Evolutionary conservation across 1,139 yeast species (phyloP).

Genomic region (Geotrichum macrosporum): DNA sequence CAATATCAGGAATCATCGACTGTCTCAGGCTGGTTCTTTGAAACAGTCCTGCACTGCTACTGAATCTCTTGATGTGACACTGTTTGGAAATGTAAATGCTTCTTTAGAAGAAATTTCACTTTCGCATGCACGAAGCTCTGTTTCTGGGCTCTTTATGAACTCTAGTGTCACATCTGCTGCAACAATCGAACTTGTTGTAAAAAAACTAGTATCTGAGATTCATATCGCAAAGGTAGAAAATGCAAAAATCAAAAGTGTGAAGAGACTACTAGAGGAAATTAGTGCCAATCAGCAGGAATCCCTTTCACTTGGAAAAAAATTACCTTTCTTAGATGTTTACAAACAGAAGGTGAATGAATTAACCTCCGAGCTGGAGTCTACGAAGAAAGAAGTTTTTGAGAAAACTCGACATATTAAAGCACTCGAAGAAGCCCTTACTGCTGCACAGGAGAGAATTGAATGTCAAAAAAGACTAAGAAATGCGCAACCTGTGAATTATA

Average conservation of each 20-base stretch:
- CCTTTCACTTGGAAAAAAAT: not conserved
- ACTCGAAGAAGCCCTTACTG: not conserved
- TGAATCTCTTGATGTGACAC: constrained; percentile 58
- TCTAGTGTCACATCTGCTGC: constrained; percentile 55
- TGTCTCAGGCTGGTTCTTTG: not conserved
- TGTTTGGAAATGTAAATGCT: constrained; percentile 72
- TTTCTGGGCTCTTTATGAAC: constrained; percentile 60
- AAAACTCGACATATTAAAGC: constrained; percentile 1
- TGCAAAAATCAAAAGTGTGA: constrained; percentile 43
- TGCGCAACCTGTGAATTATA: too few species aligned
- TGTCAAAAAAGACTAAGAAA: not conserved
- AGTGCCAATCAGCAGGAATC: constrained; percentile 25
- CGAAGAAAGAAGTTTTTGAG: constrained; percentile 1
- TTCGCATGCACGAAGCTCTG: constrained; percentile 51
- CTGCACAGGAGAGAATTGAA: not conserved
- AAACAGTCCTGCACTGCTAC: not conserved
- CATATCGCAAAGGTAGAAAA: constrained; percentile 45
- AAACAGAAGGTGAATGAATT: not conserved
- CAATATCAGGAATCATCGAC: not conserved
- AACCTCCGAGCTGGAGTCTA: constrained; percentile 16
- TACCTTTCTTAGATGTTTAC: constrained; percentile 3
- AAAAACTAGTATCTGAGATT: constrained; percentile 44
- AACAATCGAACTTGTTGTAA: constrained; percentile 48
- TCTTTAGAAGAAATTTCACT: constrained; percentile 56
- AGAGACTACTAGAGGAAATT: constrained; percentile 37